Evolutionary conservation across 164 flowering plant genomes (phyloP), one percentile per base, ranked within the genome.

Genomic region (Vitis rotundifolia): DNA sequence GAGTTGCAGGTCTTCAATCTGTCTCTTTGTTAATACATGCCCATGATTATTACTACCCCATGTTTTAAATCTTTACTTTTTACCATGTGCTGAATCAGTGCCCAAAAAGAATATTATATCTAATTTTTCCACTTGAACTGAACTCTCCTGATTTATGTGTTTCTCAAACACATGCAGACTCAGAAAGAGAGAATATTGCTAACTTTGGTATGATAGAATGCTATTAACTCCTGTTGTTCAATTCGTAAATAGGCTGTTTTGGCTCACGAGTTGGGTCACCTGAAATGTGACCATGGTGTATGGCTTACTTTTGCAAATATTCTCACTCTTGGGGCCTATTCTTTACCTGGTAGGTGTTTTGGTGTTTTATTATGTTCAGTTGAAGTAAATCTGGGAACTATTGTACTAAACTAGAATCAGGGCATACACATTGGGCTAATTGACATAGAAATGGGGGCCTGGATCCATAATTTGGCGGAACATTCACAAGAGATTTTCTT

Each of bases 251-350:
- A 94, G 99, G 97, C 97, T 83, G 97, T 94, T 75, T 70, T 92
- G 83, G 99, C 99, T 68, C 99, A 94, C 61, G 99, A 94, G 82
- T 76, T 94, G 80, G 99, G 98, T 68, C 99, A 95, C 83, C 81
- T 95, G 79, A 95, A 95, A 85, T 95, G 99, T 61, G 96, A 95
- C 71, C 99, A 95, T 78, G 98, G 99, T 58, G 91, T 92, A 14
- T 93, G 98, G 99, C 88, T 95, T 71, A 95, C 99, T 58, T 77
- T 91, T 83, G 99, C 96, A 22, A 95, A 95, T 76, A 87, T 95
- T 81, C 87, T 95, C 63, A 86, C 93, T 10, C 81, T 95, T 67
- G 99, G 99, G 59, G 99, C 96, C 64, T 90, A 95, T 72, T 75
- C 87, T 56, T 59, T 95, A 49, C 98, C 99, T 75, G 98, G 99